Conservation (phyloP, 2,329 filamentous ascomycete species). For the Claviceps digitariae region DNA sequence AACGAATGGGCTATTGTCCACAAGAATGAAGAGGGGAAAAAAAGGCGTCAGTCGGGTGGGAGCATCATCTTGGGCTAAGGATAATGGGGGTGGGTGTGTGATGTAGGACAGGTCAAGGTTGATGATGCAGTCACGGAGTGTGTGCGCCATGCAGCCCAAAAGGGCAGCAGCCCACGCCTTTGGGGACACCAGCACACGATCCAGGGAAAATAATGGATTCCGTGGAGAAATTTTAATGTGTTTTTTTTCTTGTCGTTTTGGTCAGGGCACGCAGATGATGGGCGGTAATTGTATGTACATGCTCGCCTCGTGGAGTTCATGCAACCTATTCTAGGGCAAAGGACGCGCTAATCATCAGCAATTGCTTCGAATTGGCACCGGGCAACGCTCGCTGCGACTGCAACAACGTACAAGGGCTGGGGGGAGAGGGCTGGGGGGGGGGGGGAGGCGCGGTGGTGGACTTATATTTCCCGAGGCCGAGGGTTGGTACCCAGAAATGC, state of each 20-base stretch:
- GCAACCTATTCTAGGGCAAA: background rate
- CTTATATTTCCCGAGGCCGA: background rate
- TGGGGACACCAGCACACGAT: too few species aligned
- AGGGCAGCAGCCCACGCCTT: too few species aligned
- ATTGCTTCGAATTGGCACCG: too few species aligned
- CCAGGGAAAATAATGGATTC: too few species aligned
- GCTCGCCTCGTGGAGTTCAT: background rate
- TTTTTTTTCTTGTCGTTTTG: too few species aligned
- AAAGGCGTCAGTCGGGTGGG: background rate
- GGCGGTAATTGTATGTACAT: background rate
- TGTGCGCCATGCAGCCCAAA: too few species aligned
- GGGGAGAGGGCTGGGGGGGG: too few species aligned
- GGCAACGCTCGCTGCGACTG: too few species aligned
- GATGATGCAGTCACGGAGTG: too few species aligned
- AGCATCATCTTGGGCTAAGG: background rate
- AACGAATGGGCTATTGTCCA: background rate
- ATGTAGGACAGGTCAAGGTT: background rate
- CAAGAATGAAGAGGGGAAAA: background rate
- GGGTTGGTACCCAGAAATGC: background rate
- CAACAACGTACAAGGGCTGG: too few species aligned
- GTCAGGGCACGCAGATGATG: background rate
- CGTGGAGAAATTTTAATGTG: too few species aligned
- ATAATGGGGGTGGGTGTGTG: background rate
- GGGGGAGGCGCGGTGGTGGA: background rate
- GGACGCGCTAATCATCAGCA: too few species aligned